phyloP scores from a whole-genome alignment of 805 yeast species.

The Metschnikowia baotianmanensis region DNA sequence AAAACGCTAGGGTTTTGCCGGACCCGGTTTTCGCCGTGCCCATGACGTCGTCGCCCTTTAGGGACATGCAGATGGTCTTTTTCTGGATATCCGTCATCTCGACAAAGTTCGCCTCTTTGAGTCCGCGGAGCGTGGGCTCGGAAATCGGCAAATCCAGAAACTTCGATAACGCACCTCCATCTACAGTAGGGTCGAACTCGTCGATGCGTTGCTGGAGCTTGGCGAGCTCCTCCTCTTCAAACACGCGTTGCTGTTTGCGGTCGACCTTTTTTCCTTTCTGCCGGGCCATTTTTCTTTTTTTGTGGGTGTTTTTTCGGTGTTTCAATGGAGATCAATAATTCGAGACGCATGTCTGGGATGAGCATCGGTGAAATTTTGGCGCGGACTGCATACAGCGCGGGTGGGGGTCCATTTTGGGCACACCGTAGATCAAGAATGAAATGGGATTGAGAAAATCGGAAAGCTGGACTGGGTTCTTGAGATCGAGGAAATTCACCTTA shows the following conservation, averaged over 20 bases:
- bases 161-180: conserved; percentile 4
- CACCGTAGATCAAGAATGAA: neutral
- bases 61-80: conserved; percentile 68
- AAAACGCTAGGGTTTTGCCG: conserved; percentile 85
- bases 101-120: conserved; percentile 74
- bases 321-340: neutral
- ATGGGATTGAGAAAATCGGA: neutral
- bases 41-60: conserved; percentile 75
- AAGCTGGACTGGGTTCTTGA: neutral
- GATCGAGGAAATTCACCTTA: neutral
- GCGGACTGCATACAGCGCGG: too few species aligned
- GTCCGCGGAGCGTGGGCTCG: conserved; percentile 60
- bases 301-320: conserved; percentile 11
- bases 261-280: conserved; percentile 19
- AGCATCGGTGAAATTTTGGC: conserved; percentile 14
- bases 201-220: conserved; percentile 50
- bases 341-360: conserved; percentile 8
- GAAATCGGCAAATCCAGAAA: conserved; percentile 73
- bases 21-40: conserved; percentile 92
- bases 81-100: conserved; percentile 84
- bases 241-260: conserved; percentile 23
- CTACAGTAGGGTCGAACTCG: conserved; percentile 44
- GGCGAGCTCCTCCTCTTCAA: conserved; percentile 35
- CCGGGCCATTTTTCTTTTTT: conserved; percentile 15
- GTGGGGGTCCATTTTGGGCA: neutral